phyloP scores from a whole-genome alignment of 495 filamentous ascomycete genomes.

The Diplogelasinospora grovesii region DNA sequence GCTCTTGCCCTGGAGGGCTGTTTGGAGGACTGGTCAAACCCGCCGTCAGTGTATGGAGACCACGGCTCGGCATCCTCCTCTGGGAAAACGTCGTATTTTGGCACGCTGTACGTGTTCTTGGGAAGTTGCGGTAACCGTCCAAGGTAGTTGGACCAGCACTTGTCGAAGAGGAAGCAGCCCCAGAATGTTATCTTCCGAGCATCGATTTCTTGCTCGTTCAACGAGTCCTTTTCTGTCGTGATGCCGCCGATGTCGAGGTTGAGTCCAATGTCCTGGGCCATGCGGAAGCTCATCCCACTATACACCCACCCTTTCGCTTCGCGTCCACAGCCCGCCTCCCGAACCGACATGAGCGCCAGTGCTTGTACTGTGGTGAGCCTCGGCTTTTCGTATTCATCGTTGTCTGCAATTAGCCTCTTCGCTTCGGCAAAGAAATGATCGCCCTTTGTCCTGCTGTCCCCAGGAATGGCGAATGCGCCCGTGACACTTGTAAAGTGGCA shows the following conservation, averaged over 20 bases:
- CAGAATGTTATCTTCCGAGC: slow-evolving; percentile 89
- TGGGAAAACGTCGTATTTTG: slow-evolving; percentile 88
- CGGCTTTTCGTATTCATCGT: slow-evolving; percentile 89
- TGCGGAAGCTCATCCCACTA: slow-evolving; percentile 97
- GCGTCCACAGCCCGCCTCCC: slow-evolving; percentile 90
- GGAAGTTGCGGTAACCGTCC: slow-evolving; percentile 86
- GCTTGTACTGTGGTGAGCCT: slow-evolving; percentile 92
- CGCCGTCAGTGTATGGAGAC: slow-evolving; percentile 84
- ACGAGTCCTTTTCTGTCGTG: slow-evolving; percentile 45
- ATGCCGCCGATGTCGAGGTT: slow-evolving; percentile 75
- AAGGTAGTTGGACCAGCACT: slow-evolving; percentile 98
- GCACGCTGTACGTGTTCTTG: slow-evolving; percentile 67
- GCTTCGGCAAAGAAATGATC: slow-evolving; percentile 97
- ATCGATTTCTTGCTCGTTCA: slow-evolving; percentile 81
- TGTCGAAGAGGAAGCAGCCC: slow-evolving; percentile 98
- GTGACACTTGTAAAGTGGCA: slow-evolving; percentile 86
- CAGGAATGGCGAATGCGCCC: slow-evolving; percentile 60
- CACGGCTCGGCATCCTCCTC: slow-evolving; percentile 78
- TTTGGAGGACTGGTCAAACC: slow-evolving; percentile 56
- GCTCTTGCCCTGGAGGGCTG: slow-evolving; percentile 83
- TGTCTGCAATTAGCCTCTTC: slow-evolving; percentile 79
- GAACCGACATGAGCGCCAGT: slow-evolving; percentile 89
- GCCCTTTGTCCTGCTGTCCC: slow-evolving; percentile 78
- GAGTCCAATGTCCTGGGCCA: slow-evolving; percentile 90
- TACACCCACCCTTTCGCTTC: slow-evolving; percentile 98